phyloP scores from a whole-genome alignment of 805 yeast species.

The Candida railenensis region DNA sequence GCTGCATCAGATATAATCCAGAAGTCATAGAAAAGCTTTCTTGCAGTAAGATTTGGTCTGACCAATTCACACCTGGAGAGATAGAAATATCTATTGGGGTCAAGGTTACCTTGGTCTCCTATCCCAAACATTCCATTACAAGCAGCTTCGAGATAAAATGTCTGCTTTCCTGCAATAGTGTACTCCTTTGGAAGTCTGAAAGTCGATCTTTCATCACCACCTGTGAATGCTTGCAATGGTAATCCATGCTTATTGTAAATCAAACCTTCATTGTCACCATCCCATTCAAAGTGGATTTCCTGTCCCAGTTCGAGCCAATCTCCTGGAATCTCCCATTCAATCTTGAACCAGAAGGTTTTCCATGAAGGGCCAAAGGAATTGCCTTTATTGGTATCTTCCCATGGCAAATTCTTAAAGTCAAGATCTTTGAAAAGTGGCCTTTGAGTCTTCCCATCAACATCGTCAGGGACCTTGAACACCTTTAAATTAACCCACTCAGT shows the following conservation, averaged over 20 bases:
- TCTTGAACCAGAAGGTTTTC: conserved; percentile 93
- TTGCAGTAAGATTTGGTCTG: conserved; percentile 77
- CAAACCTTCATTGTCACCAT: conserved; percentile 82
- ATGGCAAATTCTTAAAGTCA: conserved; percentile 47
- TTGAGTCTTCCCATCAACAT: conserved; percentile 38
- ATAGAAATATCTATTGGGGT: conserved; percentile 68
- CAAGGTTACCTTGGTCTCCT: conserved; percentile 60
- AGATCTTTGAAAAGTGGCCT: conserved; percentile 63
- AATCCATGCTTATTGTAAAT: conserved; percentile 65
- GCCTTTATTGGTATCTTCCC: conserved; percentile 63
- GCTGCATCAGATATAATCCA: conserved; percentile 92
- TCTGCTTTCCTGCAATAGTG: conserved; percentile 49
- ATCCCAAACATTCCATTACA: conserved; percentile 93
- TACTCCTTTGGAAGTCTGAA: conserved; percentile 65
- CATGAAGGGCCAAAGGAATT: conserved; percentile 90
- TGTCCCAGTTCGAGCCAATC: conserved; percentile 52
- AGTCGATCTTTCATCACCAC: conserved; percentile 78
- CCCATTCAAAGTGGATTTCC: conserved; percentile 74
- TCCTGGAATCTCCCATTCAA: conserved; percentile 62
- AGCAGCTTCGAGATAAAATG: conserved; percentile 81
- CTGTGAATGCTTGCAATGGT: conserved; percentile 83
- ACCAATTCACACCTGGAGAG: conserved; percentile 73
- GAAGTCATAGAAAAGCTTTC: conserved; percentile 75
- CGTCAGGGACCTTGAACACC: conserved; percentile 74
- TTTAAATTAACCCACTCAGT: conserved; percentile 50